Evolutionary conservation across 331 rosid species (phyloP).

Genomic region (Pyracantha coccinea): DNA sequence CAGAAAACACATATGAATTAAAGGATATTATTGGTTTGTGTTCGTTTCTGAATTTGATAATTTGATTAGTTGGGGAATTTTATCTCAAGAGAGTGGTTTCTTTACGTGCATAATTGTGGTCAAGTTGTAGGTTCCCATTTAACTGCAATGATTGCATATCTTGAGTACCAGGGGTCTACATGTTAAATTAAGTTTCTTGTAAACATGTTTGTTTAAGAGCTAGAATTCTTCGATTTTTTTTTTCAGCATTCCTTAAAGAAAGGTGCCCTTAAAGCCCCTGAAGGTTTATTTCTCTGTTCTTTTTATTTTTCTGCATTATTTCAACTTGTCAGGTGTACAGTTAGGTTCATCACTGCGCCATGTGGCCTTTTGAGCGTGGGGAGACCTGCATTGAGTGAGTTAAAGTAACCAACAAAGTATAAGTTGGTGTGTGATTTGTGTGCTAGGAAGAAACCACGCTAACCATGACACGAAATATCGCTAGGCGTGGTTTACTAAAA

Average conservation of each 20-base stretch:
- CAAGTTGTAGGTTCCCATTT: background rate
- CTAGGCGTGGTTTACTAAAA: background rate
- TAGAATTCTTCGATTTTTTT: background rate
- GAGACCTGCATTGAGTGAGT: too few species aligned
- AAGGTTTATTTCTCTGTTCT: background rate
- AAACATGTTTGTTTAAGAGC: background rate
- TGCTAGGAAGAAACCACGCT: background rate
- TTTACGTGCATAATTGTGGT: background rate
- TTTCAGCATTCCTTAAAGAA: background rate
- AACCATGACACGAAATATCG: background rate
- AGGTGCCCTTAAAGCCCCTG: background rate
- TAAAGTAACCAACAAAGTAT: background rate
- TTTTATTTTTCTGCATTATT: background rate
- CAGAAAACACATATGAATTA: background rate
- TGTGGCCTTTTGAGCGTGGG: background rate
- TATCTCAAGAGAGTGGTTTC: background rate
- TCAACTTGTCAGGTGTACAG: background rate
- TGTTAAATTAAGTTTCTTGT: background rate
- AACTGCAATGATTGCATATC: background rate
- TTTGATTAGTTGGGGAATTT: background rate
- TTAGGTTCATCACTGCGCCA: background rate
- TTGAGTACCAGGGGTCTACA: background rate
- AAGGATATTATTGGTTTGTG: background rate
- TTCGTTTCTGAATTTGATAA: background rate
- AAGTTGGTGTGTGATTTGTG: background rate